phyloP scores from a whole-genome alignment of 495 filamentous ascomycete species.

The Bacidia rubella region DNA sequence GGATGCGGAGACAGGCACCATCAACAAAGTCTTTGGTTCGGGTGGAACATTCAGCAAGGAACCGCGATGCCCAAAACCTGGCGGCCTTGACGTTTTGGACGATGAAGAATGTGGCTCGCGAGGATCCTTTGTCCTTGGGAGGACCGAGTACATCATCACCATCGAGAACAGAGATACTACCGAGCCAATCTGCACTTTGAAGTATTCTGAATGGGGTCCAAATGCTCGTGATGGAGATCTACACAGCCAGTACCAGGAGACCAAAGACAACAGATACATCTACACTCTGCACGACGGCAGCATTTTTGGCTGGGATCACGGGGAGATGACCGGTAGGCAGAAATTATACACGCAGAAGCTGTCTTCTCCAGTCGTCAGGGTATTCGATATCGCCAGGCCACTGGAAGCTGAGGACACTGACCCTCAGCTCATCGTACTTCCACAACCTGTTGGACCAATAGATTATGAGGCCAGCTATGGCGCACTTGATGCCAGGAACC shows the following conservation, averaged over 20 bases:
- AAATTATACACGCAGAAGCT: constrained; percentile 53
- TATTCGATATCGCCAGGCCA: constrained; percentile 80
- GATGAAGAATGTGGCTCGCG: constrained; percentile 59
- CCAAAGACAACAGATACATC: constrained; percentile 80
- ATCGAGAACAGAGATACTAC: constrained; percentile 67
- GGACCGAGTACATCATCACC: constrained; percentile 74
- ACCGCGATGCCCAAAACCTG: constrained; percentile 38
- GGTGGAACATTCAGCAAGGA: constrained; percentile 36
- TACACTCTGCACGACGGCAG: constrained; percentile 79
- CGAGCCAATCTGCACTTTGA: constrained; percentile 74
- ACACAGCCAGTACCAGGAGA: constrained; percentile 59
- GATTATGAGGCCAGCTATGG: constrained; percentile 39
- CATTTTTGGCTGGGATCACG: constrained; percentile 66
- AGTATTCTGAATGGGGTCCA: constrained; percentile 87
- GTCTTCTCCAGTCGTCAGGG: constrained; percentile 69
- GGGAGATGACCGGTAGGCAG: constrained; percentile 34
- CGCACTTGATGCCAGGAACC: constrained; percentile 41
- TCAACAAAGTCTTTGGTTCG: constrained; percentile 53
- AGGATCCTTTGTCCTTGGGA: constrained; percentile 63
- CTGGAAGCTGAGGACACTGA: constrained; percentile 41
- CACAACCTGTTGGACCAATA: constrained; percentile 65
- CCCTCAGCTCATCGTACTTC: constrained; percentile 61
- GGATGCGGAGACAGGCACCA: constrained; percentile 67
- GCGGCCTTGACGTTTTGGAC: constrained; percentile 45
- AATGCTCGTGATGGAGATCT: constrained; percentile 88